These are phyloP conservation scores for Saccharomycopsis sp. DNA, from an alignment of 805 yeast species.

Conservation along the genomic window DNA sequence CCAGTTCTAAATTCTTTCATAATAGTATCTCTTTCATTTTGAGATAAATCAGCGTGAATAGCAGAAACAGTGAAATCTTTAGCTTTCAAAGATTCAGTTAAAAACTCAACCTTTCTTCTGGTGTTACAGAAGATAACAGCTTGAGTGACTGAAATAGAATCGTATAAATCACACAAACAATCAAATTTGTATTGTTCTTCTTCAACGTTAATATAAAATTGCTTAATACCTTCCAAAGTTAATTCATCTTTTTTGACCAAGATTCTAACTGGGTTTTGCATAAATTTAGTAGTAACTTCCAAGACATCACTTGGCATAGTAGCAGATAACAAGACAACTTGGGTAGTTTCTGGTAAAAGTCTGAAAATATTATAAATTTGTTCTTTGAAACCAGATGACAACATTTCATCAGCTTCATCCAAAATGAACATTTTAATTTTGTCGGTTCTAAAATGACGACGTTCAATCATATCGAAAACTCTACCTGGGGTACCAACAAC, in stretches of 20 bases:
- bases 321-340: slow-evolving; percentile 92
- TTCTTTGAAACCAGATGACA: slow-evolving; percentile 88
- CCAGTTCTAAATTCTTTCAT: slow-evolving; percentile 97
- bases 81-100: slow-evolving; percentile 64
- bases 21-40: slow-evolving; percentile 85
- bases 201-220: slow-evolving; percentile 84
- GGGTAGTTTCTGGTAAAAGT: slow-evolving; percentile 80
- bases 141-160: slow-evolving; percentile 91
- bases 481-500: slow-evolving; percentile 99
- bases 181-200: slow-evolving; percentile 93
- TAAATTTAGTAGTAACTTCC: slow-evolving; percentile 85
- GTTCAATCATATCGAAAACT: slow-evolving; percentile 91
- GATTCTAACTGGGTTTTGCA: slow-evolving; percentile 91
- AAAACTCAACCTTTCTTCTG: slow-evolving; percentile 86
- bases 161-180: slow-evolving; percentile 90
- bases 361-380: slow-evolving; percentile 92
- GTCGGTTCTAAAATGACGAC: slow-evolving; percentile 76
- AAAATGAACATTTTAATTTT: slow-evolving; percentile 88
- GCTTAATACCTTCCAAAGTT: slow-evolving; percentile 92
- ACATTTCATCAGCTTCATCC: slow-evolving; percentile 98
- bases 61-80: slow-evolving; percentile 87
- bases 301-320: slow-evolving; percentile 91
- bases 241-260: slow-evolving; percentile 93
- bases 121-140: slow-evolving; percentile 98
- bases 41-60: slow-evolving; percentile 95